Conservation (phyloP, 169 alveolate genomes). For the Eimeria brunetti region DNA sequence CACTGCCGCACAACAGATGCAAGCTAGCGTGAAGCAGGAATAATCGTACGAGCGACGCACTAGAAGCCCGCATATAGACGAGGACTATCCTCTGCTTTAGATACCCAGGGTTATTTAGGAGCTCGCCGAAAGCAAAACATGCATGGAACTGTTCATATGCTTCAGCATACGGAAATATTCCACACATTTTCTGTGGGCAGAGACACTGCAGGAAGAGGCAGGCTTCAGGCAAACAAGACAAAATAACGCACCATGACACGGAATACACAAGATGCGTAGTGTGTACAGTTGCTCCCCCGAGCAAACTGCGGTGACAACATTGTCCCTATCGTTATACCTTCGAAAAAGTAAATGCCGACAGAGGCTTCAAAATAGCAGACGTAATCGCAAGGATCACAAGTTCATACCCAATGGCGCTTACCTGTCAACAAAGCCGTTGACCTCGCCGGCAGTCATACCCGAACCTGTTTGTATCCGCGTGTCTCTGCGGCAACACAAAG, state of each 20-base stretch:
- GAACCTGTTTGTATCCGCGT: conserved; percentile 32
- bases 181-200: neutral
- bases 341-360: neutral
- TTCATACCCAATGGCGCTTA: neutral
- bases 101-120: neutral
- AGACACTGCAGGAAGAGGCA: neutral
- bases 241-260: neutral
- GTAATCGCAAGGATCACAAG: neutral
- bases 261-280: neutral
- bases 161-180: neutral
- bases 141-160: neutral
- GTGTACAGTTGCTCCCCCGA: neutral
- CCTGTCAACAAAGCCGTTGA: conserved; percentile 47
- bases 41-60: too few relatives aligned
- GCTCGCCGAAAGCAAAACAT: neutral
- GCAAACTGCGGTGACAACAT: neutral
- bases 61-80: neutral
- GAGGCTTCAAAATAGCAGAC: neutral
- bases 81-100: neutral
- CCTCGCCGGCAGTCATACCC: conserved; percentile 32
- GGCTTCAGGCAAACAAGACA: neutral
- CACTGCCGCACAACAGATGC: neutral
- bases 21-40: neutral
- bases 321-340: neutral
- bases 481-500: conserved; percentile 11